Percentiles rank a stretch among this genome's conserved stretches.
These are phyloP conservation scores for Botryotinia convoluta DNA, from an alignment of 2,329 filamentous ascomycete genomes.

Conservation along the genomic window DNA sequence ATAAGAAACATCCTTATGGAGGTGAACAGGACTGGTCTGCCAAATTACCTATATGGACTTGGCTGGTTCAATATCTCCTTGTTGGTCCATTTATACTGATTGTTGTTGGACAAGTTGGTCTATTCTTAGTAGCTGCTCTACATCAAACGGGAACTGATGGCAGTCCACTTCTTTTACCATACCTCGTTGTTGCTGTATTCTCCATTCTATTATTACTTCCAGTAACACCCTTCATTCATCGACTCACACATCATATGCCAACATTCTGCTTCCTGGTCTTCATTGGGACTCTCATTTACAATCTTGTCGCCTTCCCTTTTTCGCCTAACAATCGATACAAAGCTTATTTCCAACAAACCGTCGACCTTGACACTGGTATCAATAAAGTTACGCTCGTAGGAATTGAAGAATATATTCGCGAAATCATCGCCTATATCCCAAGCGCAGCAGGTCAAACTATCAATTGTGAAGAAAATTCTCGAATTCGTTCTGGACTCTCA, in stretches of 20 bases:
- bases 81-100: slow-evolving; percentile 76
- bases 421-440: slow-evolving; percentile 67
- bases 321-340: slow-evolving; percentile 77
- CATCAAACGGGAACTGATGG: slow-evolving; percentile 85
- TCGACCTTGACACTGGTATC: slow-evolving; percentile 71
- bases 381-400: slow-evolving; percentile 70
- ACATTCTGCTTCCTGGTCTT: slow-evolving; percentile 72
- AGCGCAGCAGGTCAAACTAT: slow-evolving; percentile 63
- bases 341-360: slow-evolving; percentile 77
- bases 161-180: slow-evolving; percentile 66
- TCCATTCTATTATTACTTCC: slow-evolving; percentile 73
- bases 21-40: slow-evolving; percentile 85
- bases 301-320: slow-evolving; percentile 85
- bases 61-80: slow-evolving; percentile 82
- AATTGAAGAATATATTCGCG: slow-evolving; percentile 62
- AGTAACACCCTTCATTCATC: slow-evolving; percentile 79
- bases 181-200: slow-evolving; percentile 66
- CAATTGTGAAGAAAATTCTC: slow-evolving; percentile 47
- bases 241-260: slow-evolving; percentile 79
- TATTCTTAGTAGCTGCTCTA: slow-evolving; percentile 69
- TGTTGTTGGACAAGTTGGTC: slow-evolving; percentile 70
- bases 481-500: slow-evolving; percentile 49
- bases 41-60: slow-evolving; percentile 76
- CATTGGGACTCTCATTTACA: slow-evolving; percentile 76
- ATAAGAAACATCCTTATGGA: slow-evolving; percentile 51